Percentiles rank a stretch among this genome's conserved stretches.
phyloP scores from a whole-genome alignment of 2,329 filamentous ascomycete species.

The Xylariaceae sp. region DNA sequence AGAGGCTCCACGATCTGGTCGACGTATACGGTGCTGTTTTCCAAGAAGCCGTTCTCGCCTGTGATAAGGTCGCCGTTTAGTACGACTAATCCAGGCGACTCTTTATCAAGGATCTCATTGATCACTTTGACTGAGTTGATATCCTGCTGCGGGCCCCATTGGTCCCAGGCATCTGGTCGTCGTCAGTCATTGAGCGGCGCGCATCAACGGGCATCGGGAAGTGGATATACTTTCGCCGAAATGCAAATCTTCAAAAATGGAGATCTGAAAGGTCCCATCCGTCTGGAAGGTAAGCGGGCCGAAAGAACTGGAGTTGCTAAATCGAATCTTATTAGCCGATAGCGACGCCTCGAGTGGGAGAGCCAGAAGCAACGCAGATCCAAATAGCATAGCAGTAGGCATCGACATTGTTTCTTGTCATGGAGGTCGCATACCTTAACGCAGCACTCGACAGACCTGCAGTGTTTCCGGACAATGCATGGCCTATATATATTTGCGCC shows the following conservation, averaged over 20 bases:
- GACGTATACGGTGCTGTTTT: slow-evolving; percentile 63
- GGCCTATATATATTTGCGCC: slow-evolving; percentile 39
- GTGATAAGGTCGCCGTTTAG: slow-evolving; percentile 76
- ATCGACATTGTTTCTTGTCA: slow-evolving; percentile 15
- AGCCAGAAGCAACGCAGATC: slow-evolving; percentile 17
- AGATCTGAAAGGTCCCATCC: slow-evolving; percentile 57
- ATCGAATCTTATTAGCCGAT: slow-evolving; percentile 27
- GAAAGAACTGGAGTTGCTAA: slow-evolving; percentile 25
- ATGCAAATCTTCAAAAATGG: slow-evolving; percentile 73
- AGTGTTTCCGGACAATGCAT: slow-evolving; percentile 18
- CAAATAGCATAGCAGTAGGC: slow-evolving; percentile 4
- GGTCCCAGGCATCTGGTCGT: slow-evolving; percentile 49
- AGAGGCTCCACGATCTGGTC: slow-evolving; percentile 66
- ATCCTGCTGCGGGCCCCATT: slow-evolving; percentile 60
- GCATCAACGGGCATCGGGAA: neutral
- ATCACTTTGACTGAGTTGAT: slow-evolving; percentile 62
- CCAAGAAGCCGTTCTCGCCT: slow-evolving; percentile 64
- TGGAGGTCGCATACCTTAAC: slow-evolving; percentile 28
- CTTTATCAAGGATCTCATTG: slow-evolving; percentile 60
- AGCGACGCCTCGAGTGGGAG: slow-evolving; percentile 20
- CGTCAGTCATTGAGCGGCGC: neutral
- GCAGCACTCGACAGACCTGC: slow-evolving; percentile 5
- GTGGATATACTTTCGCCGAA: slow-evolving; percentile 66
- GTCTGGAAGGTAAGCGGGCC: slow-evolving; percentile 45
- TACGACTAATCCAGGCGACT: slow-evolving; percentile 66